Percentiles rank a stretch among this genome's conserved stretches.
These are phyloP conservation scores for Geotrichum histeridarum DNA, from an alignment of 1,139 yeast species.

Conservation along the genomic window DNA sequence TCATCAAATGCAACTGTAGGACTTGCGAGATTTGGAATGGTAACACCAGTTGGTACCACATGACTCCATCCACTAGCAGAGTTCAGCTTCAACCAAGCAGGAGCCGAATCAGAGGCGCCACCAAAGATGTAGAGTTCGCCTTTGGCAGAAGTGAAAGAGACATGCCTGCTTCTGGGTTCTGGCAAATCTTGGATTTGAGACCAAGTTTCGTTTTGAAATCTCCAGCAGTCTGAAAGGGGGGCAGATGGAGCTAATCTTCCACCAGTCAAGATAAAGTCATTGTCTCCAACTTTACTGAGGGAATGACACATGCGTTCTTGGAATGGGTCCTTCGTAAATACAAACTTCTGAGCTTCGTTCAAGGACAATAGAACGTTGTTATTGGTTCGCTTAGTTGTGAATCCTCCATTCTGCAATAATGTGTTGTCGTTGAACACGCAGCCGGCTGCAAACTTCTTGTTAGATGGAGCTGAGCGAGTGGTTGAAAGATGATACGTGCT, in stretches of 20 bases:
- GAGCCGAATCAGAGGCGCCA: constrained; percentile 37
- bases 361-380: constrained; percentile 25
- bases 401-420: constrained; percentile 52
- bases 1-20: constrained; percentile 39
- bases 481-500: neutral
- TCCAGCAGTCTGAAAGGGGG: constrained; percentile 44
- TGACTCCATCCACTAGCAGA: constrained; percentile 25
- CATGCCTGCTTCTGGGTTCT: constrained; percentile 51
- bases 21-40: constrained; percentile 22
- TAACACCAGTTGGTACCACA: constrained; percentile 11
- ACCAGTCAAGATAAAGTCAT: constrained; percentile 48
- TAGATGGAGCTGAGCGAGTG: constrained; percentile 18
- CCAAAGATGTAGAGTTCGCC: constrained; percentile 50
- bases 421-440: constrained; percentile 33
- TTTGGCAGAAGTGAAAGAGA: constrained; percentile 39
- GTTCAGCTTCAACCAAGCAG: constrained; percentile 30
- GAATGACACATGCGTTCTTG: constrained; percentile 56
- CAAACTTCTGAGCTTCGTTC: constrained; percentile 12
- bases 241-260: constrained; percentile 63
- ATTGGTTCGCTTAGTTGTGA: constrained; percentile 44
- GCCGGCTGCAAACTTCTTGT: constrained; percentile 50
- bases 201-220: constrained; percentile 38
- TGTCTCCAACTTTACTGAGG: constrained; percentile 37
- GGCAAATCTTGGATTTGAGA: constrained; percentile 40
- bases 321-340: constrained; percentile 17